Conservation (phyloP, 257 asterid species). For the Leptodermis oblonga region DNA sequence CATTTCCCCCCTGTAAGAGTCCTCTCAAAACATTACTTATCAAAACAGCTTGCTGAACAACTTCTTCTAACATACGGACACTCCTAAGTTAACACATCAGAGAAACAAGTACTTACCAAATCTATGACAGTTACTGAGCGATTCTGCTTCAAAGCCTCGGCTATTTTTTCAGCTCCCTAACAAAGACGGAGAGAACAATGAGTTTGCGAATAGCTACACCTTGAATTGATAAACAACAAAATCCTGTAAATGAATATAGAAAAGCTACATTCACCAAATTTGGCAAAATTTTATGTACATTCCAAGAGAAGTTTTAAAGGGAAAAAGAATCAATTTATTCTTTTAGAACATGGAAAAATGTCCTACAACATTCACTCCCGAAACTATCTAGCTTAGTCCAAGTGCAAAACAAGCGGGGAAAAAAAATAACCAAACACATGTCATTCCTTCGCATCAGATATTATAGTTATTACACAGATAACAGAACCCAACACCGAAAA, state of each 20-base stretch:
- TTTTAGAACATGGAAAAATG: not conserved
- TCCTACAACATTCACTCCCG: not conserved
- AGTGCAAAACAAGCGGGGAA: no score
- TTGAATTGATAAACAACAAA: not conserved
- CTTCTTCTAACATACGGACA: not conserved
- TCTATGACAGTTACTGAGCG: slow-evolving; percentile 76
- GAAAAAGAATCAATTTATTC: not conserved
- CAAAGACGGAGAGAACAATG: slow-evolving; percentile 5
- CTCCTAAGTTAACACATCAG: not conserved
- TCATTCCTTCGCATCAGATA: not conserved
- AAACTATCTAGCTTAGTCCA: not conserved
- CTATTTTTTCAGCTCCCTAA: slow-evolving; percentile 88
- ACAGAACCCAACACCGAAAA: not conserved
- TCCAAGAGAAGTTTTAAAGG: not conserved
- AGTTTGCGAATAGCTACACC: not conserved
- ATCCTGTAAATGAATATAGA: not conserved
- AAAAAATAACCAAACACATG: not conserved
- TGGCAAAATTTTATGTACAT: not conserved
- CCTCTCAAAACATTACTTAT: slow-evolving; percentile 5
- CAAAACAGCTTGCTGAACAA: not conserved
- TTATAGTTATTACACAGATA: not conserved
- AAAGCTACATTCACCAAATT: not conserved
- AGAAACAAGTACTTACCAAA: slow-evolving; percentile 44
- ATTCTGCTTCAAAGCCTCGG: slow-evolving; percentile 84
- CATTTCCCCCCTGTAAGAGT: slow-evolving; percentile 84